A percentile compares a stretch with the other conserved stretches of the same genome.
phyloP scores from a whole-genome alignment of 2,329 filamentous ascomycete genomes.

The Aureobasidium sp. region DNA sequence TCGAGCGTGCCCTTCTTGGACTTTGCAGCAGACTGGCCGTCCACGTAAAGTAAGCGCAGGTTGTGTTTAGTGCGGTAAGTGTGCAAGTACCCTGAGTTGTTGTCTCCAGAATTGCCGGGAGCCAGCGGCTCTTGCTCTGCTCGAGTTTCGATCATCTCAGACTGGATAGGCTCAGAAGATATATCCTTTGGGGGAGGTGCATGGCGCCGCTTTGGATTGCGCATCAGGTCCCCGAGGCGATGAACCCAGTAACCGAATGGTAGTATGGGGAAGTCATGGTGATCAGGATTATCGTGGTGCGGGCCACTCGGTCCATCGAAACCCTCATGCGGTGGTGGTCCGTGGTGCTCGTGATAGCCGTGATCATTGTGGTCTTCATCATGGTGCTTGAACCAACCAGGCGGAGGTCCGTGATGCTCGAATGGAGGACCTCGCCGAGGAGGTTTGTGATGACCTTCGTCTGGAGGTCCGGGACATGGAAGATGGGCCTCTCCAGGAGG shows the following conservation, averaged over 20 bases:
- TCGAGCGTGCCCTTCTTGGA: constrained; percentile 58
- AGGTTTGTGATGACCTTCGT: neutral
- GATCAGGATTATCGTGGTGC: neutral
- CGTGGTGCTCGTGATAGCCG: neutral
- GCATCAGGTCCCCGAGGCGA: neutral
- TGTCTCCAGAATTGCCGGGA: constrained; percentile 1
- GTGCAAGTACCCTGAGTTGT: constrained; percentile 51
- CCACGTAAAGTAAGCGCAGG: constrained; percentile 57
- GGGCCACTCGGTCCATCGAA: neutral
- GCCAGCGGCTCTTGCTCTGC: neutral
- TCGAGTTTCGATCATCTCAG: neutral
- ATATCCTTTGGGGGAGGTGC: neutral
- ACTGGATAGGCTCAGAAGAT: neutral
- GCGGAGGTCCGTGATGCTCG: neutral
- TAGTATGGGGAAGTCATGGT: neutral
- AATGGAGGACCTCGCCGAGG: neutral
- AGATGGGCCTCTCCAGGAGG: neutral
- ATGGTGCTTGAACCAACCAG: neutral
- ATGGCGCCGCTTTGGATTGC: neutral
- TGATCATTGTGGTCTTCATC: neutral
- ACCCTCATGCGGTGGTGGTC: neutral
- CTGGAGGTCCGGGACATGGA: neutral
- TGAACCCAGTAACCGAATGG: neutral
- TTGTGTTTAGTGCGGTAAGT: constrained; percentile 53
- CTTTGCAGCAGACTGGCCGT: constrained; percentile 63